Evolutionary conservation across 352 stramenopile genomes (phyloP), one percentile per base, ranked within the genome.

Genomic region (Phytophthora pluvialis): DNA sequence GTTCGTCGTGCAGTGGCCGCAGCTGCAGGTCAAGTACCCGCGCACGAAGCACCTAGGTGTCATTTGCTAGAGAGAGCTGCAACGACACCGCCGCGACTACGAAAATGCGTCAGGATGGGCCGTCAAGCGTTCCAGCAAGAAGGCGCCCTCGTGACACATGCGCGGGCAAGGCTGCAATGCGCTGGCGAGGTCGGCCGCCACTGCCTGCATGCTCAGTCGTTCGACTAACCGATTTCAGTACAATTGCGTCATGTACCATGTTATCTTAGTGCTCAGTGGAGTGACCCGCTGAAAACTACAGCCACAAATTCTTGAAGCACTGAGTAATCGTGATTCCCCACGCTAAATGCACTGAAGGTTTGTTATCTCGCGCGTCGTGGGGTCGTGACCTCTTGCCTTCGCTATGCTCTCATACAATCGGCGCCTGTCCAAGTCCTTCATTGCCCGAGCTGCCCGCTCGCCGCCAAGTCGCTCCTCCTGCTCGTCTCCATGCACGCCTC

Each of bases 1-100:
- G 56, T 98, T 98, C 72, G 79, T 98, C 3, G 90, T 98, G 26
- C 95, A 98, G 77, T 99, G 96, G 96, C 83, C 90, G 50, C 80
- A 97, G 67, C 70, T 98, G 52, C 86, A 94, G 49, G 35, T 63
- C 31, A 76, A 87, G 57, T 98, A 97, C 77, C 84, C 86, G 16
- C 72, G 73, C 32, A 89, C 87, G 12, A 92, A 83, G 42, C 94
- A 97, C 57, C 70, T 97, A n/a, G 93, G 93, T 57, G 78, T 93
- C 59, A 83, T 96, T 60, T 95, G 86, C 76, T 97, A 77, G 86
- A 44, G n/a, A 29, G 12, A n/a, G 35, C 18, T 13, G 21, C 47
- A 21, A 38, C 1, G 11, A 36, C 18, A 40, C 29, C 18, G 38
- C 45, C 8, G 26, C 43, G 35, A 62, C 43, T 67, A 60, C 9